Conservation (phyloP, 2,329 filamentous ascomycete species). For the Arthrobotrys megalospora region DNA sequence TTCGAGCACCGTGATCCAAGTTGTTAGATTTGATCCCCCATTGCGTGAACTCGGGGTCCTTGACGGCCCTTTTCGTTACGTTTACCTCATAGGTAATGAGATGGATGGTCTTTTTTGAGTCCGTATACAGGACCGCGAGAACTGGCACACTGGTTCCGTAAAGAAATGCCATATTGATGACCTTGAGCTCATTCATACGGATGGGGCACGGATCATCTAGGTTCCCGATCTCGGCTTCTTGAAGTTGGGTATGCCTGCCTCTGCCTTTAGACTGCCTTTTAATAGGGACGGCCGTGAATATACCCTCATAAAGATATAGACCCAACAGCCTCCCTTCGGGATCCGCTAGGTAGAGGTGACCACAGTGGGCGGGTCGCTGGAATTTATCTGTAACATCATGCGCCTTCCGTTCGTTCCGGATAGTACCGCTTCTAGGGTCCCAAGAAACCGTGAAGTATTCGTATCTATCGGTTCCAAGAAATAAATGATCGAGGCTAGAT, state of each 20-base stretch:
- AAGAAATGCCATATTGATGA: constrained; percentile 77
- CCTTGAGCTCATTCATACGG: constrained; percentile 77
- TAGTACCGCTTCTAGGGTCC: constrained; percentile 77
- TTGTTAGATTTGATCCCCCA: constrained; percentile 73
- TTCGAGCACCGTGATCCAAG: constrained; percentile 73
- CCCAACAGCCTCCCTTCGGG: constrained; percentile 63
- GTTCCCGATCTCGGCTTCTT: constrained; percentile 70
- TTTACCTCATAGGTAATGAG: constrained; percentile 63
- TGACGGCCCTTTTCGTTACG: constrained; percentile 43
- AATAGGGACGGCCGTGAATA: constrained; percentile 63
- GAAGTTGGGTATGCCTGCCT: constrained; percentile 50
- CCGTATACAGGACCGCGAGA: constrained; percentile 77
- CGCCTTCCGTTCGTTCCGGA: constrained; percentile 74
- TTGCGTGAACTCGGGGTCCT: constrained; percentile 68
- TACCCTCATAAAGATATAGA: constrained; percentile 63
- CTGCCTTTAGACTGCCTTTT: constrained; percentile 56
- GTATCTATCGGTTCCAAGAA: constrained; percentile 90
- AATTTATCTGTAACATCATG: constrained; percentile 63
- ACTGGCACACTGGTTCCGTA: constrained; percentile 74
- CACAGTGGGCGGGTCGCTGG: constrained; percentile 62
- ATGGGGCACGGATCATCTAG: constrained; percentile 76
- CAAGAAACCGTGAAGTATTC: constrained; percentile 92
- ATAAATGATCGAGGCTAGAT: constrained; percentile 84
- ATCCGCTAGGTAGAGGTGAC: constrained; percentile 62
- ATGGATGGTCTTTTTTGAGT: constrained; percentile 72